phyloP scores from a whole-genome alignment of 1,139 yeast species.

The Candida glucosophila region DNA sequence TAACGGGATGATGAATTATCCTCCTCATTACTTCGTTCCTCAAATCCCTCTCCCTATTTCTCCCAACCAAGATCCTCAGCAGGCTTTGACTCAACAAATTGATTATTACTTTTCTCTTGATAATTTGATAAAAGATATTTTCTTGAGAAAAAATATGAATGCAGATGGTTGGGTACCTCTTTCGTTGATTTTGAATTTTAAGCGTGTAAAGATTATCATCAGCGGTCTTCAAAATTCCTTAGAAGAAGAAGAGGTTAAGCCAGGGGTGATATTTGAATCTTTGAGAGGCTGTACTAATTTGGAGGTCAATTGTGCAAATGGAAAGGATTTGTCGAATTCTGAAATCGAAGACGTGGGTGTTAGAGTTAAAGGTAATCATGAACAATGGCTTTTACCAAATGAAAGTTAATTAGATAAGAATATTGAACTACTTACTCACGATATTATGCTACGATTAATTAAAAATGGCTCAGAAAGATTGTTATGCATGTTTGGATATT shows the following conservation, averaged over 20 bases:
- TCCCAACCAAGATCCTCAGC: constrained; percentile 39
- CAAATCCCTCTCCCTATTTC: constrained; percentile 41
- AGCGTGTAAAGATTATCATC: constrained; percentile 56
- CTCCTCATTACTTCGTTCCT: constrained; percentile 6
- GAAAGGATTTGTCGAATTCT: constrained; percentile 16
- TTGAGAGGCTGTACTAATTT: constrained; percentile 30
- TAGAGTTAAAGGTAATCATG: constrained; percentile 33
- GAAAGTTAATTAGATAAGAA: constrained; percentile 4
- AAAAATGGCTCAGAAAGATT: too few relatives aligned
- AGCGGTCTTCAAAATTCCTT: constrained; percentile 31
- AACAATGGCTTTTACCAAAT: constrained; percentile 34
- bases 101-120: constrained; percentile 87
- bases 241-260: constrained; percentile 15
- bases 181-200: constrained; percentile 55
- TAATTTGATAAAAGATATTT: constrained; percentile 76
- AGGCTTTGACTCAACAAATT: constrained; percentile 55
- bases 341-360: constrained; percentile 25
- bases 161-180: constrained; percentile 63
- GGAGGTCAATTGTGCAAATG: constrained; percentile 26
- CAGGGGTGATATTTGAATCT: constrained; percentile 21
- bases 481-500: constrained; percentile 1
- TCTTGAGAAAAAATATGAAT: constrained; percentile 73
- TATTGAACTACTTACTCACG: too few relatives aligned
- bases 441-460: too few relatives aligned
- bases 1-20: constrained; percentile 10